These are phyloP conservation scores for Elsinoe arachidis DNA, from an alignment of 2,329 filamentous ascomycete genomes.

Conservation along the genomic window DNA sequence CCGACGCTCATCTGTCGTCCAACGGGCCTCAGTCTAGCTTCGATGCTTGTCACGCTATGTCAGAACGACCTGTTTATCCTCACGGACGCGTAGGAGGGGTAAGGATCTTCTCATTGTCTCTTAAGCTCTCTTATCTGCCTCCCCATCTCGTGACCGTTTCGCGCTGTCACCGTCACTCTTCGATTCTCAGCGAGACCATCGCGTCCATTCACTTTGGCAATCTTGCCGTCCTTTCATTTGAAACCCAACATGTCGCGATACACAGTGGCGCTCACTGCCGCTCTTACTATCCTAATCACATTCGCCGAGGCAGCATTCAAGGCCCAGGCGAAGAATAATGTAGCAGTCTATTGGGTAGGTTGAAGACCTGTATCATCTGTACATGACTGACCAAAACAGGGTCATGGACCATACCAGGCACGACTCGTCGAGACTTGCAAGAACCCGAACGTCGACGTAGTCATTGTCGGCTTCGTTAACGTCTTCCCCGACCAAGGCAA, in stretches of 20 bases:
- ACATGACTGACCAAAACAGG: slow-evolving; percentile 27
- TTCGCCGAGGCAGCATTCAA: slow-evolving; percentile 34
- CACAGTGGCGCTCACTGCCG: slow-evolving; percentile 27
- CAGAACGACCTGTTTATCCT: slow-evolving; percentile 2
- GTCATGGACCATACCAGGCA: slow-evolving; percentile 44
- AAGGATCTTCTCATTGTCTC: slow-evolving; percentile 11
- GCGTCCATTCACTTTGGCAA: slow-evolving; percentile 47
- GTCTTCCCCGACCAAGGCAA: slow-evolving; percentile 40
- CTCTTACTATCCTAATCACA: slow-evolving; percentile 24
- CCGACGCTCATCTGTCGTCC: background rate
- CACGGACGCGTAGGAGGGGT: slow-evolving; percentile 11
- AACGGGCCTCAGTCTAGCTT: slow-evolving; percentile 9
- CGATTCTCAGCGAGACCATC: slow-evolving; percentile 28
- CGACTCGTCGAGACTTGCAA: slow-evolving; percentile 44
- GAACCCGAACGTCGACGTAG: slow-evolving; percentile 45
- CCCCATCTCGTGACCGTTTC: slow-evolving; percentile 8
- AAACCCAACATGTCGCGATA: slow-evolving; percentile 31
- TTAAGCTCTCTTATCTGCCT: slow-evolving; percentile 11
- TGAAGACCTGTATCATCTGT: background rate
- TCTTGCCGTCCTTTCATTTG: slow-evolving; percentile 31
- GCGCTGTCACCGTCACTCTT: background rate
- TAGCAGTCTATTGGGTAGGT: slow-evolving; percentile 46
- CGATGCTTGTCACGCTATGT: background rate
- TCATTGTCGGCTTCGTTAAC: slow-evolving; percentile 49
- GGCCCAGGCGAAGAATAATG: slow-evolving; percentile 36